Evolutionary conservation across 768 basidiomycete species (phyloP), one percentile per base, ranked within the genome.

Genomic region (Trametes punicea): DNA sequence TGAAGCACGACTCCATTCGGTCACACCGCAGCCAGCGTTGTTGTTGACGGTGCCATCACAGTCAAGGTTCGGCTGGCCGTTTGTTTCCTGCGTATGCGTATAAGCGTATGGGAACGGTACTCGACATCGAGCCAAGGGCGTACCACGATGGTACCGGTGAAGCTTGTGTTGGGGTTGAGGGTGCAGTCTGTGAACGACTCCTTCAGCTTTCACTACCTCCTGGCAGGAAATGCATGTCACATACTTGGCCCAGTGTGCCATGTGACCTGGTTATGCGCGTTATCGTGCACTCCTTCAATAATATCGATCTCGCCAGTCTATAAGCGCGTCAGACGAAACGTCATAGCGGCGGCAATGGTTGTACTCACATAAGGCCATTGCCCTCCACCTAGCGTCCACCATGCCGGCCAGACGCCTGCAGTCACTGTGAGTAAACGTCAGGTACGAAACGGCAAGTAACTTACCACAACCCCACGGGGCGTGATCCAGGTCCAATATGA

Each of bases 381-480:
- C 1, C 78, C 82, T 56, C 66, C 68, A 42, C 85, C 86, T 25
- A 83, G 65, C 7, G 81, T 84, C 89, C 88, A 90, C 69, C 85
- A 90, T 5, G 88, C 87, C 39, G 90, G 91, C 92, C 93, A 93
- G 20, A 86, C 82, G 62, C 80, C 87, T 89, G 38, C 10, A 47
- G 15, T 27, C 5, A 7, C 20, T 8, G 44, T 27, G 16, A 38
- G 52, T 27, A 54, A 46, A 34, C n/a, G 20, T 16, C 5, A 44
- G 44, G 41, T 27, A 53, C 30, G 27, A 0, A n/a, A 26, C 25
- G 33, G 44, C 6, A 10, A 11, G 53, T 51, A 46, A 71, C 80
- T 52, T 73, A 83, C 91, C 90, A 71, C 93, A 96, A 51, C 93
- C 93, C 82, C 87, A 91, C 0, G 93, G 93, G 42, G 92, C 91